Percentiles rank a stretch among this genome's conserved stretches.
phyloP scores from a whole-genome alignment of 352 stramenopile genomes.

The Phytophthora pseudosyringae region DNA sequence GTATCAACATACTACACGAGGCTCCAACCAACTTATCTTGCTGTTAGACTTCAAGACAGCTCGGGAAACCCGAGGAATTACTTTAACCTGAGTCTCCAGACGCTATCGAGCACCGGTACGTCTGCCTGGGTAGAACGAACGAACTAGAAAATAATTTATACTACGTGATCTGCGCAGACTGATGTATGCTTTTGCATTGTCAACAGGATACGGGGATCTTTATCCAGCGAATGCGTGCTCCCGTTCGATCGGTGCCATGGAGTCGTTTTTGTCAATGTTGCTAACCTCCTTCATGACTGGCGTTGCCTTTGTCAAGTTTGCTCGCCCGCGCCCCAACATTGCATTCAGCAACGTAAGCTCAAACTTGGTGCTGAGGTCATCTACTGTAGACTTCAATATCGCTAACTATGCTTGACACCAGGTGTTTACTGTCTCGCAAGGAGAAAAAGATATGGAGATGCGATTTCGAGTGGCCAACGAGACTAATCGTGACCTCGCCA shows the following conservation, averaged over 20 bases:
- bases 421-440: constrained; percentile 52
- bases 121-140: not conserved
- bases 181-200: not conserved
- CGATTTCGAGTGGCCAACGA: constrained; percentile 66
- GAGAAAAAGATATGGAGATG: constrained; percentile 49
- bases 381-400: not conserved
- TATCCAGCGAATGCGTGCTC: constrained; percentile 56
- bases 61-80: constrained; percentile 43
- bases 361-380: not conserved
- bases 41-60: constrained; percentile 9
- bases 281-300: constrained; percentile 64
- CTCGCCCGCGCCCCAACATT: constrained; percentile 52
- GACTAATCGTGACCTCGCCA: constrained; percentile 46
- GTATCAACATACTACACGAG: not conserved
- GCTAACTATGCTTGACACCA: constrained; percentile 13
- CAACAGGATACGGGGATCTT: constrained; percentile 52
- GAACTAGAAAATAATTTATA: not conserved
- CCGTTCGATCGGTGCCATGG: constrained; percentile 55
- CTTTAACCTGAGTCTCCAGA: constrained; percentile 71
- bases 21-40: not conserved
- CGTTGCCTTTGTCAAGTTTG: constrained; percentile 72
- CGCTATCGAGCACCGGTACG: constrained; percentile 61
- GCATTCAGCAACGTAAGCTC: constrained; percentile 50
- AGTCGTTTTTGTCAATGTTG: constrained; percentile 67
- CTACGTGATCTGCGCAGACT: not conserved